phyloP scores from a whole-genome alignment of 441 rosid genomes.

The Bruguiera hainesii region DNA sequence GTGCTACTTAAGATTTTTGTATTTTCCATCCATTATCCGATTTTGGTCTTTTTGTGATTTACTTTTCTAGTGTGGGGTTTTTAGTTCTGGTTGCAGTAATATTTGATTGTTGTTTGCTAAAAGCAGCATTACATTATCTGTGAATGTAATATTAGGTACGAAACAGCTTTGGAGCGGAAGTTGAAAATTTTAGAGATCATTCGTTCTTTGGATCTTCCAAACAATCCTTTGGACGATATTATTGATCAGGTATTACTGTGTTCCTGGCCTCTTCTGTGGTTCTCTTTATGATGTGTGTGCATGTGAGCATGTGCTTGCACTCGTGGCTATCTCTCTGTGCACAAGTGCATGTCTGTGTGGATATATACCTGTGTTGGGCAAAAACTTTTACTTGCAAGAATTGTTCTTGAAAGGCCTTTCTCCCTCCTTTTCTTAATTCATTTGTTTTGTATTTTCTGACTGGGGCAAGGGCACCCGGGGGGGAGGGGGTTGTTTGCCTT shows the following conservation, averaged over 20 bases:
- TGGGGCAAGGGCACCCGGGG: too few relatives aligned
- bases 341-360: too few relatives aligned
- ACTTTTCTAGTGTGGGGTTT: conserved; percentile 14
- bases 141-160: conserved; percentile 56
- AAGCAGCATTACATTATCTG: conserved; percentile 24
- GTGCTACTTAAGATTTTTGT: conserved; percentile 13
- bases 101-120: conserved; percentile 3
- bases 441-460: too few relatives aligned
- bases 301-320: too few relatives aligned
- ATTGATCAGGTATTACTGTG: conserved; percentile 71
- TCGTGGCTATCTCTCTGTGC: too few relatives aligned
- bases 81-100: not conserved
- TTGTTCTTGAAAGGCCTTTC: too few relatives aligned
- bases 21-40: not conserved
- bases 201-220: conserved; percentile 90
- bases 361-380: too few relatives aligned
- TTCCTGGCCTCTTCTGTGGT: not conserved
- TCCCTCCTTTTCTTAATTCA: too few relatives aligned
- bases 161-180: conserved; percentile 82
- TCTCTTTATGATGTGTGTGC: not conserved
- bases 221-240: conserved; percentile 98
- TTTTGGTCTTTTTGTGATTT: conserved; percentile 7
- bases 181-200: conserved; percentile 84
- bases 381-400: too few relatives aligned
- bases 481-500: too few relatives aligned